A percentile compares a stretch with the other conserved stretches of the same genome.
Conservation (phyloP, 768 basidiomycete species). For the Hypsizygus marmoreus region DNA sequence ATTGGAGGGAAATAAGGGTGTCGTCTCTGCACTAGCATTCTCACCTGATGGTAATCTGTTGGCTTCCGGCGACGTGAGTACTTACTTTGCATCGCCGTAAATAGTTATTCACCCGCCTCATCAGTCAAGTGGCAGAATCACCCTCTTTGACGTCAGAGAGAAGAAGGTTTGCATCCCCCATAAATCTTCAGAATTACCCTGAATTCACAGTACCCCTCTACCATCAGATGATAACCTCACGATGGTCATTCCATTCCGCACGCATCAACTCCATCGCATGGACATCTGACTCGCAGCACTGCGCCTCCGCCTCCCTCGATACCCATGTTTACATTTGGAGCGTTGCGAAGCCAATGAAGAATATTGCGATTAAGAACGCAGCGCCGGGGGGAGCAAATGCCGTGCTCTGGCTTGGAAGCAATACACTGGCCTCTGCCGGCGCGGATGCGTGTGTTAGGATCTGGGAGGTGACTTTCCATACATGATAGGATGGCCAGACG, state of each 20-base stretch:
- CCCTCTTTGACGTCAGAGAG: constrained; percentile 71
- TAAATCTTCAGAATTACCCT: neutral
- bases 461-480: constrained; percentile 64
- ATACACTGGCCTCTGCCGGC: constrained; percentile 67
- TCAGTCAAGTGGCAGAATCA: constrained; percentile 80
- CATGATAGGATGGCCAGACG: constrained; percentile 17
- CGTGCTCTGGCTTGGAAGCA: constrained; percentile 73
- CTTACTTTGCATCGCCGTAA: neutral
- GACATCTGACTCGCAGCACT: constrained; percentile 71
- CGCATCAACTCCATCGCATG: constrained; percentile 80
- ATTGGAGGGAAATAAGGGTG: constrained; percentile 69
- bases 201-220: neutral
- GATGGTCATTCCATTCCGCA: constrained; percentile 87
- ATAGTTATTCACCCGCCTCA: constrained; percentile 4
- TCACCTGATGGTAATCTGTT: constrained; percentile 75
- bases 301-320: constrained; percentile 90
- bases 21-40: constrained; percentile 75
- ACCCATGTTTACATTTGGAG: constrained; percentile 91
- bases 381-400: constrained; percentile 82
- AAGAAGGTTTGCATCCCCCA: constrained; percentile 49
- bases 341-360: constrained; percentile 66
- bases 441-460: constrained; percentile 80
- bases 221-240: constrained; percentile 61
- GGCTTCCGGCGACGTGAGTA: constrained; percentile 84
- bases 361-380: constrained; percentile 83